These are phyloP conservation scores for Cordyceps cateniannulata DNA, from an alignment of 2,329 filamentous ascomycete genomes.

Conservation along the genomic window DNA sequence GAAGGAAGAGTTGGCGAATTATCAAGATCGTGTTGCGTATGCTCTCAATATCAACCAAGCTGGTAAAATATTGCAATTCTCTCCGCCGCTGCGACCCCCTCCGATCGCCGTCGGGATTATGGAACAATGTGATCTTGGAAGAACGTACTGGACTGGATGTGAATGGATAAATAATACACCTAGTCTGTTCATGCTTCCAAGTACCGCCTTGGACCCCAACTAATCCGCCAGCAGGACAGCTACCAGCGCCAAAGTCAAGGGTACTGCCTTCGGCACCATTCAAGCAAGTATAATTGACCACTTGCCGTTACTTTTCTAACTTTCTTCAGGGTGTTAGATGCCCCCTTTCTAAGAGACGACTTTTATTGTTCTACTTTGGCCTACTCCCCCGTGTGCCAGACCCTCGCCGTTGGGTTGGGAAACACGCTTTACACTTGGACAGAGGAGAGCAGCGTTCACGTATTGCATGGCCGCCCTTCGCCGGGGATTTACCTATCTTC, in stretches of 20 bases:
- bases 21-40: conserved; percentile 68
- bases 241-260: conserved; percentile 17
- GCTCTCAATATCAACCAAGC: conserved; percentile 74
- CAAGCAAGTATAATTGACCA: conserved; percentile 48
- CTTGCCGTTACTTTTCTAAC: neutral
- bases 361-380: conserved; percentile 92
- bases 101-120: neutral
- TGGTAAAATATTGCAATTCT: conserved; percentile 57
- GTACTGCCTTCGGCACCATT: conserved; percentile 68
- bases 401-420: conserved; percentile 77
- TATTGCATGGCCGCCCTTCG: conserved; percentile 28
- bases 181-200: conserved; percentile 16
- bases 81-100: neutral
- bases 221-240: neutral
- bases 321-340: conserved; percentile 66
- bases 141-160: conserved; percentile 22
- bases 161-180: conserved; percentile 19
- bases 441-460: conserved; percentile 59
- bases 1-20: conserved; percentile 58
- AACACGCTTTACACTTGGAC: conserved; percentile 85
- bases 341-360: conserved; percentile 82
- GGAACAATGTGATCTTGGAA: conserved; percentile 5
- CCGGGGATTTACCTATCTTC: conserved; percentile 61
- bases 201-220: neutral
- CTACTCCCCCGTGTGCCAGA: conserved; percentile 68